These are phyloP conservation scores for Cladosporium sp. DNA, from an alignment of 2,329 filamentous ascomycete species.

Conservation along the genomic window DNA sequence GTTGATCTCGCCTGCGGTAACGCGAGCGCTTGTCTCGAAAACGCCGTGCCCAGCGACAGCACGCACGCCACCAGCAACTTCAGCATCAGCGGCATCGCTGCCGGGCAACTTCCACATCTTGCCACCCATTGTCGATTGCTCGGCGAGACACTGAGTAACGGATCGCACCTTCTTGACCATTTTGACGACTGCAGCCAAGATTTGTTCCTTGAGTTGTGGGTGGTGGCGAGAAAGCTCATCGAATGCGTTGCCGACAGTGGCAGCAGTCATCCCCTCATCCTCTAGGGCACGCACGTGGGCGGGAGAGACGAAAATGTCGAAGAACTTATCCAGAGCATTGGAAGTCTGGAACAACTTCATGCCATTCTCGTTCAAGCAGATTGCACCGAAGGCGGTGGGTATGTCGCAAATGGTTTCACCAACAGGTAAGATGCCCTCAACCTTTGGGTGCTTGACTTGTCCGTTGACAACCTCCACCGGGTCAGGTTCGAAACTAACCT, in stretches of 20 bases:
- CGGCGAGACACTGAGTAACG: slow-evolving; percentile 67
- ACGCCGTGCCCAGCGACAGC: slow-evolving; percentile 9
- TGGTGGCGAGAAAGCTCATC: slow-evolving; percentile 95
- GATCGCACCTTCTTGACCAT: slow-evolving; percentile 81
- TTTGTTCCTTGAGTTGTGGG: slow-evolving; percentile 72
- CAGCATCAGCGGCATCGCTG: slow-evolving; percentile 34
- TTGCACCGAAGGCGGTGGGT: slow-evolving; percentile 84
- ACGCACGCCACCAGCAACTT: slow-evolving; percentile 41
- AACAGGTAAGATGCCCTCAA: slow-evolving; percentile 72
- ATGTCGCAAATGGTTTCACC: slow-evolving; percentile 84
- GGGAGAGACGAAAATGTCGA: slow-evolving; percentile 95
- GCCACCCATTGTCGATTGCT: slow-evolving; percentile 66
- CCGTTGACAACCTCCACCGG: slow-evolving; percentile 24
- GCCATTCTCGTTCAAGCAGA: slow-evolving; percentile 84
- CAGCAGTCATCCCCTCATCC: slow-evolving; percentile 64
- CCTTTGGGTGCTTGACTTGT: slow-evolving; percentile 22
- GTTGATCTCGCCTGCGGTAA: slow-evolving; percentile 18
- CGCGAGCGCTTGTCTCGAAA: slow-evolving; percentile 2
- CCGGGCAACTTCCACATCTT: slow-evolving; percentile 59
- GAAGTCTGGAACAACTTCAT: slow-evolving; percentile 85
- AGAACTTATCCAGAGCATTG: slow-evolving; percentile 76
- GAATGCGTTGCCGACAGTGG: slow-evolving; percentile 75
- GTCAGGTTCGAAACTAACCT: slow-evolving; percentile 16
- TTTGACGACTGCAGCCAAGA: slow-evolving; percentile 79
- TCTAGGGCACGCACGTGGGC: slow-evolving; percentile 83